Base-by-base conservation (phyloP, 139 green algal species). In the Bryopsis sp. region DNA sequence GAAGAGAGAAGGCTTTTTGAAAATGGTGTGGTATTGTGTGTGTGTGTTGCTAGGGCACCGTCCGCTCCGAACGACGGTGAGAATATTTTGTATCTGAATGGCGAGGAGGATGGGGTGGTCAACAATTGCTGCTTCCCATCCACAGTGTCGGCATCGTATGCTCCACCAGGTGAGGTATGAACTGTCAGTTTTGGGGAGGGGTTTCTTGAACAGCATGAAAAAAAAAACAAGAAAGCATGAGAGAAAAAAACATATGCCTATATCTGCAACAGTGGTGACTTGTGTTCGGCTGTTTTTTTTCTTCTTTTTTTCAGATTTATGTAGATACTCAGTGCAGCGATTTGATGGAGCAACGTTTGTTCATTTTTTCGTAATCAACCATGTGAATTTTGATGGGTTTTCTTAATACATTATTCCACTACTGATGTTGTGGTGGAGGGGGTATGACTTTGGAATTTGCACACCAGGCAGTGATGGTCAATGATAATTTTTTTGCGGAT, bases 61-160 rank as follows among this genome's bases (percentile, higher is more conserved):
- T 57, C 35, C n/a, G 76, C 77, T 24, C 61, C 62, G 3, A 66
- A 79, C 0, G 54, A 60, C 5, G 58, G 71, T 5, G 88, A 93
- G 67, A 81, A 84, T 71, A 82, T 96, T 15, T 81, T 99, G 60
- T 97, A 95, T 74, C 78, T 99, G 47, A 95, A 98, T 58, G 92
- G 91, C 24, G 80, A 89, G 26, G 79, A 76, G 8, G 61, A 46
- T 4, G 78, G 79, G 26, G 71, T 97, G 24, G 84, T 98, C 24
- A 98, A 98, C 84, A 98, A 98, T 76, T 85, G 82, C 54, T 97
- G 91, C 84, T 96, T 97, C 76, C 90, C 90, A 1, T 91, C 84
- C n/a, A 86, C 83, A 5, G 91, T 97, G 7, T 66, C 89, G 0
- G 78, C 84, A 4, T 85, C 75, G 5, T 98, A 98, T 60, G 92